Percentiles rank a stretch among this genome's conserved stretches.
phyloP scores from a whole-genome alignment of 805 yeast species.

The Cyberlindnera mrakii region DNA sequence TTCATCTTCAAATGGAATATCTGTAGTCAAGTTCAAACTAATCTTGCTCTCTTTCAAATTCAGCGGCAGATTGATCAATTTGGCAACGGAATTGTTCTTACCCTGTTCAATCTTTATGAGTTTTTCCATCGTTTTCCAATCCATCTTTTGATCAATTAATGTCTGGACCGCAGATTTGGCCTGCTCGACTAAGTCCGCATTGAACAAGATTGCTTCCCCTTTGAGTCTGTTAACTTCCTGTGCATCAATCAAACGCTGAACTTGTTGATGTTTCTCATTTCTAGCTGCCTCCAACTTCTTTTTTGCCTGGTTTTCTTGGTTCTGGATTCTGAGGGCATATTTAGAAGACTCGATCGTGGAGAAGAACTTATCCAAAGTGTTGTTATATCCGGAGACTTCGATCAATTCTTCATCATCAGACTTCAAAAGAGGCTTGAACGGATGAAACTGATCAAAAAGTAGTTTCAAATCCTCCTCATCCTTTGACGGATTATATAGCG shows the following conservation, averaged over 20 bases:
- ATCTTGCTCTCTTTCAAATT: constrained; percentile 66
- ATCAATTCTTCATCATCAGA: constrained; percentile 33
- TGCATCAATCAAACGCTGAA: constrained; percentile 55
- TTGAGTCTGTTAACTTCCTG: constrained; percentile 59
- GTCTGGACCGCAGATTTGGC: constrained; percentile 63
- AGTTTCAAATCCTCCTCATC: constrained; percentile 38
- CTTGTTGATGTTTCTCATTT: constrained; percentile 63
- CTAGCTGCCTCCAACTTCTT: constrained; percentile 71
- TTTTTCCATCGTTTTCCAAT: constrained; percentile 86
- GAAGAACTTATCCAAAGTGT: constrained; percentile 76
- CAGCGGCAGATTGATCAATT: constrained; percentile 57
- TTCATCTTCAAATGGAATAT: constrained; percentile 30
- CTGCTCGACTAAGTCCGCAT: constrained; percentile 66
- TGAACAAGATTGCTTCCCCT: constrained; percentile 66
- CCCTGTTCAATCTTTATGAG: constrained; percentile 63
- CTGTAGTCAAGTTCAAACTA: constrained; percentile 47
- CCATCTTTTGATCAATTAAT: constrained; percentile 78
- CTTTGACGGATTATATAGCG: constrained; percentile 36
- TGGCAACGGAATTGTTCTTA: constrained; percentile 60
- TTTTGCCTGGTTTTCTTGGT: constrained; percentile 69
- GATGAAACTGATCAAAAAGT: constrained; percentile 63
- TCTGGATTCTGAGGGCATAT: constrained; percentile 65
- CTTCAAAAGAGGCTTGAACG: constrained; percentile 48
- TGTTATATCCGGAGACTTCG: constrained; percentile 61
- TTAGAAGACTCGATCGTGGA: constrained; percentile 82